Conservation (phyloP, 495 filamentous ascomycete species). For the Penicillium steckii region DNA sequence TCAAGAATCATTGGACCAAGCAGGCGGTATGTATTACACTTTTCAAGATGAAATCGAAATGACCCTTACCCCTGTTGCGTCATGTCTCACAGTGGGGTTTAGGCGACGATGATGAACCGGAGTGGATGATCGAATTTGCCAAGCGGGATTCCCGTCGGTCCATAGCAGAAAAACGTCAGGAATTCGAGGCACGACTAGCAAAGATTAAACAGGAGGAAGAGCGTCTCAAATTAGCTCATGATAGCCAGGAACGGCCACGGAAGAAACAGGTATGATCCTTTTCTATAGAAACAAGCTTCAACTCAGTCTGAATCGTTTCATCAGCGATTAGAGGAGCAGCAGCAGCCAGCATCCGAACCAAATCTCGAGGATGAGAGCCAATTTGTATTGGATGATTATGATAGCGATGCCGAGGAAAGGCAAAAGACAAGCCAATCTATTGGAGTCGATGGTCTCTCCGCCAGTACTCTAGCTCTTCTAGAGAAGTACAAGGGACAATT, state of each 20-base stretch:
- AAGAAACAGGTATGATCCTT: constrained; percentile 48
- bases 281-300: background rate
- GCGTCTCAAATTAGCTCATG: constrained; percentile 48
- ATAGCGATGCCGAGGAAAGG: constrained; percentile 60
- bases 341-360: constrained; percentile 18
- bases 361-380: constrained; percentile 61
- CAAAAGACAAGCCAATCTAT: constrained; percentile 15
- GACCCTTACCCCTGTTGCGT: background rate
- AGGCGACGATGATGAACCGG: constrained; percentile 72
- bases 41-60: background rate
- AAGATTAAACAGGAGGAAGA: constrained; percentile 69
- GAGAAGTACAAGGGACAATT: constrained; percentile 37
- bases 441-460: constrained; percentile 39
- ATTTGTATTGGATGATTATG: constrained; percentile 78
- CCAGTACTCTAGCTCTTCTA: constrained; percentile 42
- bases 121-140: constrained; percentile 83
- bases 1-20: constrained; percentile 46
- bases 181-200: constrained; percentile 68
- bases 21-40: constrained; percentile 27
- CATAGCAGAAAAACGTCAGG: constrained; percentile 61
- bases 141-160: constrained; percentile 64
- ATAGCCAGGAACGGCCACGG: constrained; percentile 43
- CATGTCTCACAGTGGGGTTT: background rate
- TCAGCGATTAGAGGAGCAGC: constrained; percentile 34
- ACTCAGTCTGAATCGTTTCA: background rate